A percentile compares a stretch with the other conserved stretches of the same genome.
Conservation (phyloP, 768 basidiomycete species). For the Ramaria sp. region DNA sequence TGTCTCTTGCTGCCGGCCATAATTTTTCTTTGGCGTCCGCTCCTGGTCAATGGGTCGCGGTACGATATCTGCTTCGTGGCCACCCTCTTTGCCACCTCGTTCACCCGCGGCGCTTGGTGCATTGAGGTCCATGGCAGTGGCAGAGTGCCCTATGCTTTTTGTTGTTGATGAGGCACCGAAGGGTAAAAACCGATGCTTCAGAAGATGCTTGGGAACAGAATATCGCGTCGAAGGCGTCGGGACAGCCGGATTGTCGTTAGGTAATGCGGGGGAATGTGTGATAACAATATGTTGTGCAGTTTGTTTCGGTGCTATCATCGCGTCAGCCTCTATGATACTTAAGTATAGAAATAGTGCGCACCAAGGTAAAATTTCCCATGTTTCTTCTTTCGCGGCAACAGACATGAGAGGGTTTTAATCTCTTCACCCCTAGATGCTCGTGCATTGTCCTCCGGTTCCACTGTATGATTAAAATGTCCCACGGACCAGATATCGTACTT, state of each 20-base stretch:
- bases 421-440: slow-evolving; percentile 47
- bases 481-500: slow-evolving; percentile 61
- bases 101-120: slow-evolving; percentile 1
- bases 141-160: background rate
- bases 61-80: slow-evolving; percentile 9
- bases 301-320: slow-evolving; percentile 41
- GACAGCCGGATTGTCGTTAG: slow-evolving; percentile 11
- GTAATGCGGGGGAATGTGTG: slow-evolving; percentile 26
- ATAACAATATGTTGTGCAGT: slow-evolving; percentile 51
- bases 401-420: slow-evolving; percentile 45
- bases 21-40: background rate
- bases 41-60: slow-evolving; percentile 13
- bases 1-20: slow-evolving; percentile 11
- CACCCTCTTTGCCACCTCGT: background rate
- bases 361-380: slow-evolving; percentile 49
- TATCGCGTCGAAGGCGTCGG: slow-evolving; percentile 37
- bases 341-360: slow-evolving; percentile 17
- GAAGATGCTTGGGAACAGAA: slow-evolving; percentile 45
- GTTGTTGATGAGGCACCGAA: slow-evolving; percentile 35
- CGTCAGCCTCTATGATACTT: background rate
- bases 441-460: slow-evolving; percentile 14
- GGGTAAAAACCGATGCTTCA: slow-evolving; percentile 57
- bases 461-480: slow-evolving; percentile 23
- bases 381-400: slow-evolving; percentile 55
- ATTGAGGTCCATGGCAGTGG: slow-evolving; percentile 16